Percentiles rank a stretch among this genome's conserved stretches.
Evolutionary conservation across 2,329 filamentous ascomycete species (phyloP).

Genomic region (Ophiostoma sp.): DNA sequence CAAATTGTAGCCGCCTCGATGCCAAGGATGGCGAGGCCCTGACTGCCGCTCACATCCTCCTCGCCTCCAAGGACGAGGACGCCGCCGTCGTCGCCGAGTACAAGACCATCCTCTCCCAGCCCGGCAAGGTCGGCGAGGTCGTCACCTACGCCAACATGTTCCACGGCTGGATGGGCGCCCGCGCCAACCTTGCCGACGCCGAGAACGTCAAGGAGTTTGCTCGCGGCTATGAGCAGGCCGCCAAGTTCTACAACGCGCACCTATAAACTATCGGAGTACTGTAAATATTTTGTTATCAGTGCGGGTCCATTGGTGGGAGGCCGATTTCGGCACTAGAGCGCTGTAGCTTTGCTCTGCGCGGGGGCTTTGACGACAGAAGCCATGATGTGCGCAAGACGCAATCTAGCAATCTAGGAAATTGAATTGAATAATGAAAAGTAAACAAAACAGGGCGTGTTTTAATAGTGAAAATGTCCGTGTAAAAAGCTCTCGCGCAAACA

Average conservation of each 20-base stretch:
- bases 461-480: too few species aligned
- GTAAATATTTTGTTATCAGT: background rate
- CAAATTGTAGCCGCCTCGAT: slow-evolving; percentile 38
- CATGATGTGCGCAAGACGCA: background rate
- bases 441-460: background rate
- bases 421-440: background rate
- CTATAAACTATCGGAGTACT: slow-evolving; percentile 32
- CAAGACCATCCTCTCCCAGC: slow-evolving; percentile 44
- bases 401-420: background rate
- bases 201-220: slow-evolving; percentile 50
- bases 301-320: slow-evolving; percentile 34
- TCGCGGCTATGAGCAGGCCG: slow-evolving; percentile 49
- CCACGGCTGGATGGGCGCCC: slow-evolving; percentile 62
- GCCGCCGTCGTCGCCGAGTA: slow-evolving; percentile 47
- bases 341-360: background rate
- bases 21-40: slow-evolving; percentile 46
- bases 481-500: background rate
- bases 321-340: slow-evolving; percentile 27
- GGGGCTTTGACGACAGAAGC: background rate
- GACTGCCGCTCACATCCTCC: slow-evolving; percentile 49
- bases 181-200: slow-evolving; percentile 48
- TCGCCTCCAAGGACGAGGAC: slow-evolving; percentile 53
- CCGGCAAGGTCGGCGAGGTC: slow-evolving; percentile 44
- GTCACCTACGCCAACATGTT: slow-evolving; percentile 53
- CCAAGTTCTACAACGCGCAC: slow-evolving; percentile 47